Evolutionary conservation across 176 grass and related monocot species (phyloP).

Genomic region (Musa schizocarpa): DNA sequence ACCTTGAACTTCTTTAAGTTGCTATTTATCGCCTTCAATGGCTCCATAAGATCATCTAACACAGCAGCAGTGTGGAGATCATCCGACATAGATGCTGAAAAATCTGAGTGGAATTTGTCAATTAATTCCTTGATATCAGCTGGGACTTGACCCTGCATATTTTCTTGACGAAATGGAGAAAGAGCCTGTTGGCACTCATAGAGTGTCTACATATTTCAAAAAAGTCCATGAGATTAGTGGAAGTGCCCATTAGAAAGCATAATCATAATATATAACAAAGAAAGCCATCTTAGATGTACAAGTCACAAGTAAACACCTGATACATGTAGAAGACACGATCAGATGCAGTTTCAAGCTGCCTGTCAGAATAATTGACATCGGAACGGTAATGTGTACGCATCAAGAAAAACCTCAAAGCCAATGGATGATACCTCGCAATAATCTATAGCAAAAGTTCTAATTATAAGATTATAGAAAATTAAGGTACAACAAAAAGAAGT

Average conservation of each 20-base stretch:
- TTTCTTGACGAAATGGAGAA: slow-evolving; percentile 34
- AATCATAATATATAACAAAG: neutral
- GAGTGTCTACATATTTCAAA: slow-evolving; percentile 48
- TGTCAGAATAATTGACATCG: slow-evolving; percentile 84
- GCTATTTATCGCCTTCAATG: slow-evolving; percentile 79
- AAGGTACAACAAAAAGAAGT: neutral
- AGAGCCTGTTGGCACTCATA: slow-evolving; percentile 58
- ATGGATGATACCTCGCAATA: slow-evolving; percentile 71
- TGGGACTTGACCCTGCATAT: slow-evolving; percentile 32
- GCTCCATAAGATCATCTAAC: slow-evolving; percentile 75
- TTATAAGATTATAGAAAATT: neutral
- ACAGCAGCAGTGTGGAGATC: slow-evolving; percentile 83
- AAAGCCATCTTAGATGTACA: neutral
- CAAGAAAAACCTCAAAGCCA: slow-evolving; percentile 87
- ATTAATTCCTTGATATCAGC: slow-evolving; percentile 48
- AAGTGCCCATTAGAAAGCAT: neutral
- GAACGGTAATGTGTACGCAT: slow-evolving; percentile 92
- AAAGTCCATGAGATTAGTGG: neutral
- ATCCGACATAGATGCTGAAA: slow-evolving; percentile 63
- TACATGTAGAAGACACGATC: slow-evolving; percentile 87
- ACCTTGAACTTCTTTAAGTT: slow-evolving; percentile 84
- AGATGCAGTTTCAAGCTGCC: slow-evolving; percentile 45
- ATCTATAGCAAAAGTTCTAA: slow-evolving; percentile 34
- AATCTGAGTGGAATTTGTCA: slow-evolving; percentile 36
- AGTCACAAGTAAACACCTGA: slow-evolving; percentile 39